Evolutionary conservation across 257 asterid genomes (phyloP).

Genomic region (Solanum piurae): DNA sequence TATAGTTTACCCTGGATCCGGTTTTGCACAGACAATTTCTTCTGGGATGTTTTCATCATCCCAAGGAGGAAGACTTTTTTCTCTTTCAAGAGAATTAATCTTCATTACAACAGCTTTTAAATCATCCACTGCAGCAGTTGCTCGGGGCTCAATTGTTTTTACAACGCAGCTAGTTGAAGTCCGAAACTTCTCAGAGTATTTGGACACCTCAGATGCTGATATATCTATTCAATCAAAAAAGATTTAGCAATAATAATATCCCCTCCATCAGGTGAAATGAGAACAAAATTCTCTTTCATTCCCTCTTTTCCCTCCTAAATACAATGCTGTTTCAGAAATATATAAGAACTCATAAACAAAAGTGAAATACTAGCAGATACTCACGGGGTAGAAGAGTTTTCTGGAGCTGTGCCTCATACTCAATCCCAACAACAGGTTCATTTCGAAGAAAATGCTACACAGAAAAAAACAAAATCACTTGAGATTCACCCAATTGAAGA

Average conservation of each 20-base stretch:
- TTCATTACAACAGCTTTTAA: slow-evolving; percentile 50
- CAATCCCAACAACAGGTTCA: slow-evolving; percentile 94
- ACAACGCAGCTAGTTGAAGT: slow-evolving; percentile 74
- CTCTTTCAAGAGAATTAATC: slow-evolving; percentile 63
- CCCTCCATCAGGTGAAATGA: not conserved
- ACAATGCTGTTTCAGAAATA: not conserved
- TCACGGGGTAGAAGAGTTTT: slow-evolving; percentile 83
- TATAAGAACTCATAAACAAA: not conserved
- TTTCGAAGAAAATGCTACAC: slow-evolving; percentile 81
- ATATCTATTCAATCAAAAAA: slow-evolving; percentile 39
- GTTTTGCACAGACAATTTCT: slow-evolving; percentile 59
- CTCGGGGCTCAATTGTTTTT: slow-evolving; percentile 89
- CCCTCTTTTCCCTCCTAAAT: not conserved
- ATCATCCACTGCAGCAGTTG: slow-evolving; percentile 57
- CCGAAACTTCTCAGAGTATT: slow-evolving; percentile 56
- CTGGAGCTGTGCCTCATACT: slow-evolving; percentile 85
- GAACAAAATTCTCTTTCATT: not conserved
- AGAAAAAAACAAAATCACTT: slow-evolving; percentile 9
- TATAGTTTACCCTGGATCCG: slow-evolving; percentile 69
- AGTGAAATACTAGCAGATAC: slow-evolving; percentile 10
- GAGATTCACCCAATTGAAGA: not conserved
- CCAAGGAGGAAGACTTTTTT: slow-evolving; percentile 56
- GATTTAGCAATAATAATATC: not conserved
- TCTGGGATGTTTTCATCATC: slow-evolving; percentile 83
- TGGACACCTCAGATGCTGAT: slow-evolving; percentile 74